Conservation (phyloP, 768 basidiomycete genomes). For the Phlebiopsis flavidoalba region DNA sequence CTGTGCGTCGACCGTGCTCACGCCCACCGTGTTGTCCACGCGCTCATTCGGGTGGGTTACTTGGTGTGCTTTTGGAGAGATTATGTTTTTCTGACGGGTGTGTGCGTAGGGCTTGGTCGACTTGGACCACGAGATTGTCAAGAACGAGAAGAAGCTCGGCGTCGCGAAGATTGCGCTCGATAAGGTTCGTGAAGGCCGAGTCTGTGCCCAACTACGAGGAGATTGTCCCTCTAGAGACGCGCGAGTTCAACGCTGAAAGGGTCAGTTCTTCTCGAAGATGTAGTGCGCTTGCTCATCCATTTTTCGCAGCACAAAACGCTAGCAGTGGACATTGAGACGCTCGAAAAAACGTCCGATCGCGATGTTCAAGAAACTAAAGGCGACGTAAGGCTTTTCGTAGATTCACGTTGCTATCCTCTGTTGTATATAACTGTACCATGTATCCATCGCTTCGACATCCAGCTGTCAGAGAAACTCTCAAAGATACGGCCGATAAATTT, state of each 20-base stretch:
- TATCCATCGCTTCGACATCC: background rate
- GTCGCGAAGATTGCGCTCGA: slow-evolving; percentile 63
- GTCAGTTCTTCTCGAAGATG: slow-evolving; percentile 31
- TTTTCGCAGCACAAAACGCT: slow-evolving; percentile 58
- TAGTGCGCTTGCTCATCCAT: background rate
- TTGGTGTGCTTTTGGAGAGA: background rate
- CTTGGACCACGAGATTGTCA: slow-evolving; percentile 80
- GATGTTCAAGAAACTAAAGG: slow-evolving; percentile 72
- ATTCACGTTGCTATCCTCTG: background rate
- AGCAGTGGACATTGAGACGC: slow-evolving; percentile 73
- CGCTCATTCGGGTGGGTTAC: slow-evolving; percentile 74
- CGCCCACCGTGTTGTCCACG: slow-evolving; percentile 65
- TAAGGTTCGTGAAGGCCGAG: slow-evolving; percentile 72
- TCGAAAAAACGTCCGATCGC: slow-evolving; percentile 63
- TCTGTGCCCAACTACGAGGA: slow-evolving; percentile 72
- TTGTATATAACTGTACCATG: background rate
- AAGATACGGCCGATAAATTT: too few species aligned
- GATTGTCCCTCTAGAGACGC: slow-evolving; percentile 76
- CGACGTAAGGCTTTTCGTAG: slow-evolving; percentile 9
- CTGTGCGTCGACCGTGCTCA: slow-evolving; percentile 81
- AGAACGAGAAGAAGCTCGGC: slow-evolving; percentile 86
- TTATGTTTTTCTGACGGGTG: background rate
- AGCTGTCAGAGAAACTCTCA: too few species aligned
- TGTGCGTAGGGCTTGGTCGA: slow-evolving; percentile 77
- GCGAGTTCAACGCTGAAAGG: slow-evolving; percentile 75